Evolutionary conservation across 2,329 filamentous ascomycete species (phyloP).

Genomic region (Sporothrix phasma): DNA sequence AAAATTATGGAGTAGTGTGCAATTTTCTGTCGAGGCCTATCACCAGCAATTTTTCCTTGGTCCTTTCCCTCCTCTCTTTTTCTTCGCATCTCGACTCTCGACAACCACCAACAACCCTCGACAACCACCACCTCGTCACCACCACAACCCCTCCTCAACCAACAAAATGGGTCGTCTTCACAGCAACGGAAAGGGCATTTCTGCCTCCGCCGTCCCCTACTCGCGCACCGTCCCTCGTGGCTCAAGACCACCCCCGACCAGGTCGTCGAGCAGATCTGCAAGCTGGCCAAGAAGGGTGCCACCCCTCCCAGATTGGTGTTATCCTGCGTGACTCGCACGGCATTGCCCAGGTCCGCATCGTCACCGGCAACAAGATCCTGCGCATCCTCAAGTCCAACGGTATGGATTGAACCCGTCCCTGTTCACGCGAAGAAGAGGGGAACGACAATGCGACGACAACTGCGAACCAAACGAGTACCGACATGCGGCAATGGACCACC

Average conservation of each 20-base stretch:
- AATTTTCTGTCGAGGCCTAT: constrained; percentile 12
- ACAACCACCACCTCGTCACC: constrained; percentile 20
- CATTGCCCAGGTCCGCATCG: constrained; percentile 93
- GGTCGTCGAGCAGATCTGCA: constrained; percentile 98
- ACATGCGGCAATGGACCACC: not conserved
- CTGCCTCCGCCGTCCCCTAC: constrained; percentile 90
- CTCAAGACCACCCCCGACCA: constrained; percentile 98
- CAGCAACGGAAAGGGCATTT: constrained; percentile 99
- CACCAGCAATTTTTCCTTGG: constrained; percentile 5
- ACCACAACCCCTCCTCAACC: constrained; percentile 29
- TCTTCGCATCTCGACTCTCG: constrained; percentile 21
- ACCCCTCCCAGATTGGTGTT: constrained; percentile 99
- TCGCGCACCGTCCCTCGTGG: constrained; percentile 85
- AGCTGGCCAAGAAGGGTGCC: constrained; percentile 97
- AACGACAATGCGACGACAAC: not conserved
- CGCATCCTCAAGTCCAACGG: constrained; percentile 96
- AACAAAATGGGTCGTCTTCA: constrained; percentile 92
- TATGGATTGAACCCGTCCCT: constrained; percentile 51
- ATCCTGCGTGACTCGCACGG: constrained; percentile 97
- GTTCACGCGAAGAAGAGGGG: not conserved
- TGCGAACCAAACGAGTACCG: not conserved
- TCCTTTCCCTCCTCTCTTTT: constrained; percentile 12
- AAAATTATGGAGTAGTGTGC: constrained; percentile 2
- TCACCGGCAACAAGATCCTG: constrained; percentile 99
- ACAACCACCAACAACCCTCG: constrained; percentile 28